These are phyloP conservation scores for Hirschfeldia incana DNA, from an alignment of 345 rosid species.

Conservation along the genomic window DNA sequence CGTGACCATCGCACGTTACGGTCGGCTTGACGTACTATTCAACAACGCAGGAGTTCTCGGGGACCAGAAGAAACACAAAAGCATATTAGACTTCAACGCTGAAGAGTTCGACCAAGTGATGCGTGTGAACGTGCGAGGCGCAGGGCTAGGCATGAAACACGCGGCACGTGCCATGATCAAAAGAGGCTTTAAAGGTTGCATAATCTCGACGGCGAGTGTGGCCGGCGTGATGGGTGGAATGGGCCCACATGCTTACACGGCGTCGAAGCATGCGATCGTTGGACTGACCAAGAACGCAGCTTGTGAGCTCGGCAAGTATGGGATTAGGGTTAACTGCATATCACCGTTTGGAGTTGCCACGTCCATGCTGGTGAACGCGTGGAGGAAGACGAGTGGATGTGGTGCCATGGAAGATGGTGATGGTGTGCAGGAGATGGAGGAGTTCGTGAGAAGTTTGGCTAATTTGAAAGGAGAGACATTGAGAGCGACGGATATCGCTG, in stretches of 20 bases:
- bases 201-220: conserved; percentile 75
- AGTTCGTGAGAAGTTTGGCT: conserved; percentile 62
- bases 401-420: conserved; percentile 43
- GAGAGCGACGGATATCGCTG: conserved; percentile 69
- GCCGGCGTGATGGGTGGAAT: conserved; percentile 85
- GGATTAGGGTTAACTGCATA: conserved; percentile 81
- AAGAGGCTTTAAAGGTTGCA: conserved; percentile 54
- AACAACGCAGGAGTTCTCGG: conserved; percentile 90
- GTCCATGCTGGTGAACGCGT: conserved; percentile 66
- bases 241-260: conserved; percentile 87
- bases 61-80: conserved; percentile 60
- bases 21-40: conserved; percentile 61
- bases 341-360: conserved; percentile 93
- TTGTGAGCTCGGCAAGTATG: conserved; percentile 69
- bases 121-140: conserved; percentile 68
- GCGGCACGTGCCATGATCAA: conserved; percentile 75
- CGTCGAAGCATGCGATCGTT: conserved; percentile 82
- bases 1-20: conserved; percentile 52
- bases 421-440: conserved; percentile 68
- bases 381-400: conserved; percentile 44
- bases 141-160: conserved; percentile 76
- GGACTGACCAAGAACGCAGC: conserved; percentile 82
- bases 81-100: conserved; percentile 63
- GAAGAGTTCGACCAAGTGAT: conserved; percentile 70
- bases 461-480: conserved; percentile 61